These are phyloP conservation scores for Diacronema lutheri DNA, from an alignment of 78 protist genomes.

Conservation along the genomic window DNA sequence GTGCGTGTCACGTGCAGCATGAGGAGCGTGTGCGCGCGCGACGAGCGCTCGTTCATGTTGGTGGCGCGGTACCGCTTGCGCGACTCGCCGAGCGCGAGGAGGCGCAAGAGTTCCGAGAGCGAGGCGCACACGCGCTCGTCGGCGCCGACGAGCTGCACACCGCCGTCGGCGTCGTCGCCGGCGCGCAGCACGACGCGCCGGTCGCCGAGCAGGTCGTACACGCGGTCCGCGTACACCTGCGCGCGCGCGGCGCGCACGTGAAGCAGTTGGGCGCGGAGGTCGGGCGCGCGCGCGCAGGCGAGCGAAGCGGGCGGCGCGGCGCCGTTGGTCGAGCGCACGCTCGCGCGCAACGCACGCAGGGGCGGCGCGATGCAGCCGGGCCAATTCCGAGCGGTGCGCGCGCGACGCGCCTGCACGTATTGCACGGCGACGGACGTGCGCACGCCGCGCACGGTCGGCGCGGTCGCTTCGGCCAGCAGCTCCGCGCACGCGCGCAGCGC, in stretches of 20 bases:
- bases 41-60: constrained; percentile 22
- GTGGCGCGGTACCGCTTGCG: constrained; percentile 29
- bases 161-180: background rate
- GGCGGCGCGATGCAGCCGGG: no score
- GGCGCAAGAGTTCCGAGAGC: background rate
- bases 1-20: background rate
- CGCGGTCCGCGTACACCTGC: constrained; percentile 25
- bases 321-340: no score
- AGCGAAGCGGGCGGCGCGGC: no score
- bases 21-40: constrained; percentile 36
- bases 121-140: background rate
- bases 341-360: no score
- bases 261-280: no score
- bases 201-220: constrained; percentile 14
- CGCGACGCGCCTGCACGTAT: no score
- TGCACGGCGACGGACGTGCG: background rate
- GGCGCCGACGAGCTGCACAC: background rate
- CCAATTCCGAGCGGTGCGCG: no score
- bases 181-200: background rate
- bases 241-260: no score
- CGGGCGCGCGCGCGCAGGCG: no score
- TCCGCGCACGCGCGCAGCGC: background rate
- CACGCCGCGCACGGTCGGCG: background rate
- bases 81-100: constrained; percentile 10
- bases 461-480: background rate